Percentiles rank a stretch among this genome's conserved stretches.
phyloP scores from a whole-genome alignment of 2,329 filamentous ascomycete genomes.

The Cladobotryum protrusum region DNA sequence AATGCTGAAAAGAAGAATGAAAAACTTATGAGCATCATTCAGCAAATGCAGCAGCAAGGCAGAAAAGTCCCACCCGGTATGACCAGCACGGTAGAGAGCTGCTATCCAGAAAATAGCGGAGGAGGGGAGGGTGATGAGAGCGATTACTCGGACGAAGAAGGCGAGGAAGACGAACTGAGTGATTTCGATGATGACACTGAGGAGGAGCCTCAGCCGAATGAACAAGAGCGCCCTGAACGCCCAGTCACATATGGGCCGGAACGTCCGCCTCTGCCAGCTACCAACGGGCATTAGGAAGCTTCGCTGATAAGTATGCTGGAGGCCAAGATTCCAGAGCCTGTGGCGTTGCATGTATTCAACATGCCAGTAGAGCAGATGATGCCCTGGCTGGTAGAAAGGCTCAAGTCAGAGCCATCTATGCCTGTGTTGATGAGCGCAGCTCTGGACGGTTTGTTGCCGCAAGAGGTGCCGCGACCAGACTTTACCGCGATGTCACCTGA shows the following conservation, averaged over 20 bases:
- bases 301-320: slow-evolving; percentile 11
- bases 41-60: slow-evolving; percentile 92
- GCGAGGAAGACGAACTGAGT: slow-evolving; percentile 56
- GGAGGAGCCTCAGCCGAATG: slow-evolving; percentile 38
- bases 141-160: slow-evolving; percentile 59
- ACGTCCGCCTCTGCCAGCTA: slow-evolving; percentile 37
- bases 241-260: slow-evolving; percentile 43
- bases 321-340: not conserved
- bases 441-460: slow-evolving; percentile 3
- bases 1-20: slow-evolving; percentile 65
- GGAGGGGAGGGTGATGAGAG: slow-evolving; percentile 52
- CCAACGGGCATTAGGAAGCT: slow-evolving; percentile 40
- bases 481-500: slow-evolving; percentile 2
- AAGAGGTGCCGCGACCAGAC: not conserved
- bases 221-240: slow-evolving; percentile 20
- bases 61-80: slow-evolving; percentile 65
- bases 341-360: not conserved
- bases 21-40: slow-evolving; percentile 89
- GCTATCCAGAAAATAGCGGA: slow-evolving; percentile 48
- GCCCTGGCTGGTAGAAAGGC: not conserved
- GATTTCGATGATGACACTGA: slow-evolving; percentile 60
- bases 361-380: not conserved
- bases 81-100: slow-evolving; percentile 53
- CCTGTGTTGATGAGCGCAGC: slow-evolving; percentile 1
- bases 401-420: slow-evolving; percentile 4